phyloP scores from a whole-genome alignment of 2,329 filamentous ascomycete genomes.

The Ophiostoma angusticollis region DNA sequence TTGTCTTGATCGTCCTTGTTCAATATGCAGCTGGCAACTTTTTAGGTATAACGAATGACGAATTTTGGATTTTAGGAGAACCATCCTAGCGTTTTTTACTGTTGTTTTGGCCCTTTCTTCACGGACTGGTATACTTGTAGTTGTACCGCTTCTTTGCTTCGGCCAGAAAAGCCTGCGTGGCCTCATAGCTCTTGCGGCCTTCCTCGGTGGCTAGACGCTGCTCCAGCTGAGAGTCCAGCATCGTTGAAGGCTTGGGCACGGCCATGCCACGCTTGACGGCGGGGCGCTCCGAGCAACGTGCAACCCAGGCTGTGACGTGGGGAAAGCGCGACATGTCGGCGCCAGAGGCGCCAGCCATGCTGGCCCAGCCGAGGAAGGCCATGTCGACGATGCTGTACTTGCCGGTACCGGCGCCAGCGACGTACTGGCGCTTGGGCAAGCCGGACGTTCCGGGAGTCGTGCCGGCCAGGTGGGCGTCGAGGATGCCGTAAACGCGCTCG shows the following conservation, averaged over 20 bases:
- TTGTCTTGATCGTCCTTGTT: background rate
- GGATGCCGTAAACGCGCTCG: conserved; percentile 58
- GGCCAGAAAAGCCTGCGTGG: conserved; percentile 22
- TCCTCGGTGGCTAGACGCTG: conserved; percentile 24
- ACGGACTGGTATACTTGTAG: conserved; percentile 35
- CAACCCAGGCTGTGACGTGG: conserved; percentile 53
- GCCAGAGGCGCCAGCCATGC: conserved; percentile 43
- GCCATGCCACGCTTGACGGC: conserved; percentile 51
- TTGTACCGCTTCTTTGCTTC: conserved; percentile 33
- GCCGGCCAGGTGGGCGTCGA: conserved; percentile 51
- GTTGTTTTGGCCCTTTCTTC: background rate
- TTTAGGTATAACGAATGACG: no score
- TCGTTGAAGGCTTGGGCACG: conserved; percentile 36
- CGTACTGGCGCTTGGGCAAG: conserved; percentile 36
- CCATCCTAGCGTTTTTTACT: background rate
- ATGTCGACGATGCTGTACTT: conserved; percentile 61
- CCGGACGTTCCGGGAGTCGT: no score
- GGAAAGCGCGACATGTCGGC: conserved; percentile 53
- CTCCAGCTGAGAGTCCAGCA: conserved; percentile 27
- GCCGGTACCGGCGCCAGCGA: conserved; percentile 39
- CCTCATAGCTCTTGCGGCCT: conserved; percentile 33
- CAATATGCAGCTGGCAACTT: no score
- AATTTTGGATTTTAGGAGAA: no score
- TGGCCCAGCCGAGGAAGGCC: conserved; percentile 57
- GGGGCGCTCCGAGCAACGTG: conserved; percentile 43